A percentile compares a stretch with the other conserved stretches of the same genome.
Evolutionary conservation across 345 rosid species (phyloP).

Genomic region (Citrus inodora): DNA sequence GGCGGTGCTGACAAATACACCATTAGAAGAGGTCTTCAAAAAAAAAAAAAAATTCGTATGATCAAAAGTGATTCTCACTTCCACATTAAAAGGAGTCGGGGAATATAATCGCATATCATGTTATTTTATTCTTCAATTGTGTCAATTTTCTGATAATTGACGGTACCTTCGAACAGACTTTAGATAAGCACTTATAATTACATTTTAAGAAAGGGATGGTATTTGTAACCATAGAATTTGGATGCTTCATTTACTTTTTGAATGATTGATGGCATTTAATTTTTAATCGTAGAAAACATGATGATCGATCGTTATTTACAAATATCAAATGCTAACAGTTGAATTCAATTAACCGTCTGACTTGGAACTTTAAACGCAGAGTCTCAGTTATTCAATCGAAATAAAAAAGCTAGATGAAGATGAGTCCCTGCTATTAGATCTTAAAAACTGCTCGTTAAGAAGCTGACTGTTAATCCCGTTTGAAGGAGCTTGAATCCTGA

Average conservation of each 20-base stretch:
- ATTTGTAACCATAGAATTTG: background rate
- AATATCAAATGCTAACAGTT: background rate
- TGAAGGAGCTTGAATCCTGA: conserved; percentile 1
- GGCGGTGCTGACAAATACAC: too few relatives aligned
- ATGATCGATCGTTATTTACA: background rate
- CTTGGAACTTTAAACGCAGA: background rate
- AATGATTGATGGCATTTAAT: background rate
- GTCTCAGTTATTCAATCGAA: background rate
- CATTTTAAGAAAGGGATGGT: background rate
- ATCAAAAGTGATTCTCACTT: background rate
- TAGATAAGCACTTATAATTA: background rate
- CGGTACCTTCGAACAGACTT: background rate
- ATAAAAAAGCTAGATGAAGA: background rate
- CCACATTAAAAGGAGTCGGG: background rate
- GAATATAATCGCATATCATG: background rate
- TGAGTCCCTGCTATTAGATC: too few relatives aligned
- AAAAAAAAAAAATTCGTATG: background rate
- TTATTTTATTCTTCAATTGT: background rate
- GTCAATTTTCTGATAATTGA: background rate
- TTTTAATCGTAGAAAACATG: background rate
- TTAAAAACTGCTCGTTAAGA: too few relatives aligned
- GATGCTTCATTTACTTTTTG: background rate
- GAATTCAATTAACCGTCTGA: background rate
- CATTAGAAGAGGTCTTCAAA: too few relatives aligned
- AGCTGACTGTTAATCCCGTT: background rate